Evolutionary conservation across 257 asterid genomes (phyloP).

Genomic region (Echites panduratus): DNA sequence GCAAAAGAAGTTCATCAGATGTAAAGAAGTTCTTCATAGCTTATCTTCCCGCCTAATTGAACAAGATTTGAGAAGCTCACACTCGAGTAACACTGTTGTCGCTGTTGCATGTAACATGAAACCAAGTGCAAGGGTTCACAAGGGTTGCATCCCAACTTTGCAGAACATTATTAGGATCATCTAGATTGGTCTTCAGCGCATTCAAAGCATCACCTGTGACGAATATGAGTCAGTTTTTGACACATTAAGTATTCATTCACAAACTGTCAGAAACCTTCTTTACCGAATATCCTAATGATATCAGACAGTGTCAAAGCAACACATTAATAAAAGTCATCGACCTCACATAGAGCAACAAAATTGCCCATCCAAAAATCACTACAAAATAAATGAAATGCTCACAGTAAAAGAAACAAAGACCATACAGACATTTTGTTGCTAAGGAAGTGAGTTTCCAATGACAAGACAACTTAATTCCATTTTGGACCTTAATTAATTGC

Average conservation of each 20-base stretch:
- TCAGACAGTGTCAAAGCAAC: background rate
- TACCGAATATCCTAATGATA: background rate
- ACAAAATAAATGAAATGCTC: background rate
- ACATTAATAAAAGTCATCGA: background rate
- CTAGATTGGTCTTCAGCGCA: constrained; percentile 64
- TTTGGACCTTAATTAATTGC: background rate
- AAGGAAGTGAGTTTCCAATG: background rate
- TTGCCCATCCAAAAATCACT: background rate
- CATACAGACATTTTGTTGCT: background rate
- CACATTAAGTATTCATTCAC: background rate
- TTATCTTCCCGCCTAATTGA: constrained; percentile 9
- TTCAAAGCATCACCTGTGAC: constrained; percentile 90
- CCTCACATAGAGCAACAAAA: background rate
- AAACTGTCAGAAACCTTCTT: constrained; percentile 3
- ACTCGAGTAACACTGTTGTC: constrained; percentile 86
- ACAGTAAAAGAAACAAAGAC: background rate
- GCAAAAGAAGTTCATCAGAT: constrained; percentile 6
- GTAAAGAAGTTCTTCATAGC: background rate
- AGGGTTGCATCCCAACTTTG: constrained; percentile 98
- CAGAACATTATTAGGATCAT: constrained; percentile 83
- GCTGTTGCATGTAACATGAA: constrained; percentile 83
- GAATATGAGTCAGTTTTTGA: constrained; percentile 10
- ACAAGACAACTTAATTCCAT: background rate
- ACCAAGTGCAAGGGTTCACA: constrained; percentile 98
- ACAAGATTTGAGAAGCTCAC: constrained; percentile 39